Evolutionary conservation across 2,329 filamentous ascomycete species (phyloP).

Genomic region (Microdochium bolleyi): DNA sequence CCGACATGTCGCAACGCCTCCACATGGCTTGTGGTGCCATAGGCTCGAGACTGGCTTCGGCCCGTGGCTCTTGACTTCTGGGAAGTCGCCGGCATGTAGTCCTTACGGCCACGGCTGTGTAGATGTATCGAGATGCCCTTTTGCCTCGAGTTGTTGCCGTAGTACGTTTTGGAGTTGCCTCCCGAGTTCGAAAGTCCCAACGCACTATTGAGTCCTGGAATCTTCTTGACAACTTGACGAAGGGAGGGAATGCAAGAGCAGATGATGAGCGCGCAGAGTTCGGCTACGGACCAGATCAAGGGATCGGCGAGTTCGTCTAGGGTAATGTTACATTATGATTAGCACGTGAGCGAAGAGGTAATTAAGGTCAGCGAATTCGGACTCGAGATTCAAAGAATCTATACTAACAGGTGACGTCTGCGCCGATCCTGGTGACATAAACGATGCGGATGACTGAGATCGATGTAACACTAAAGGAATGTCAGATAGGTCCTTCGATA

Average conservation of each 20-base stretch:
- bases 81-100: slow-evolving; percentile 5
- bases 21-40: slow-evolving; percentile 8
- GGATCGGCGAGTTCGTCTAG: slow-evolving; percentile 2
- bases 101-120: slow-evolving; percentile 5
- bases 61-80: slow-evolving; percentile 4
- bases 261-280: slow-evolving; percentile 7
- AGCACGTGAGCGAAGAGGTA: too few relatives aligned
- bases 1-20: slow-evolving; percentile 7
- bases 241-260: slow-evolving; percentile 9
- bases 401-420: slow-evolving; percentile 15
- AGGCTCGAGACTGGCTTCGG: slow-evolving; percentile 1
- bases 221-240: slow-evolving; percentile 3
- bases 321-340: not conserved
- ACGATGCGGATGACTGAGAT: slow-evolving; percentile 18
- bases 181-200: slow-evolving; percentile 15
- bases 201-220: slow-evolving; percentile 12
- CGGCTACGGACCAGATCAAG: slow-evolving; percentile 9
- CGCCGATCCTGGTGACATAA: slow-evolving; percentile 13
- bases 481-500: too few relatives aligned
- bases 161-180: slow-evolving; percentile 1
- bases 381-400: too few relatives aligned
- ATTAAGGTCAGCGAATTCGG: not conserved
- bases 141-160: not conserved
- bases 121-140: slow-evolving; percentile 4
- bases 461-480: slow-evolving; percentile 11